phyloP scores from a whole-genome alignment of 1,139 yeast genomes.

The Candida frijolesensis region DNA sequence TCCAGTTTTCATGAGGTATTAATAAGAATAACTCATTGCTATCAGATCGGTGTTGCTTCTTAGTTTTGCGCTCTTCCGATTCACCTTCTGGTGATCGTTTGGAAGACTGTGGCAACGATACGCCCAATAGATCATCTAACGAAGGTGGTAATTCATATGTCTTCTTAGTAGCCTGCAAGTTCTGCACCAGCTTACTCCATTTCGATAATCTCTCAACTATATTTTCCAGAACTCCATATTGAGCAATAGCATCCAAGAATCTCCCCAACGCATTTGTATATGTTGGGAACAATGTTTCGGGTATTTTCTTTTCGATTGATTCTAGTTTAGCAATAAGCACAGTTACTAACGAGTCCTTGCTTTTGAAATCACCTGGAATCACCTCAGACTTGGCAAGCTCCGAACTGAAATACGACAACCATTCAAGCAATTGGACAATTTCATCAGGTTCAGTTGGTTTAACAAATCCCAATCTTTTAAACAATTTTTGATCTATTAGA shows the following conservation, averaged over 20 bases:
- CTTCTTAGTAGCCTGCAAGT: slow-evolving; percentile 7
- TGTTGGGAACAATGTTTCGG: not conserved
- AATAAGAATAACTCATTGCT: slow-evolving; percentile 22
- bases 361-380: not conserved
- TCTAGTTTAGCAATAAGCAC: not conserved
- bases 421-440: slow-evolving; percentile 21
- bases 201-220: not conserved
- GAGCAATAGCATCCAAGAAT: not conserved
- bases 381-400: not conserved
- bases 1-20: slow-evolving; percentile 33
- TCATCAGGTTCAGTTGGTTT: slow-evolving; percentile 10
- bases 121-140: slow-evolving; percentile 26
- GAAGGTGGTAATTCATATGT: slow-evolving; percentile 25
- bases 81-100: slow-evolving; percentile 8
- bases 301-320: not conserved
- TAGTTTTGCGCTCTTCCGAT: slow-evolving; percentile 12
- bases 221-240: not conserved
- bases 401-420: slow-evolving; percentile 17
- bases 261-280: not conserved
- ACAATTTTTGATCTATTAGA: slow-evolving; percentile 4
- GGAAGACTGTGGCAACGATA: slow-evolving; percentile 4
- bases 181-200: slow-evolving; percentile 9
- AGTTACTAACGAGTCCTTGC: not conserved
- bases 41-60: slow-evolving; percentile 10
- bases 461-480: slow-evolving; percentile 10